phyloP scores from a whole-genome alignment of 306 rosid genomes.

The Pachyrhizus erosus region DNA sequence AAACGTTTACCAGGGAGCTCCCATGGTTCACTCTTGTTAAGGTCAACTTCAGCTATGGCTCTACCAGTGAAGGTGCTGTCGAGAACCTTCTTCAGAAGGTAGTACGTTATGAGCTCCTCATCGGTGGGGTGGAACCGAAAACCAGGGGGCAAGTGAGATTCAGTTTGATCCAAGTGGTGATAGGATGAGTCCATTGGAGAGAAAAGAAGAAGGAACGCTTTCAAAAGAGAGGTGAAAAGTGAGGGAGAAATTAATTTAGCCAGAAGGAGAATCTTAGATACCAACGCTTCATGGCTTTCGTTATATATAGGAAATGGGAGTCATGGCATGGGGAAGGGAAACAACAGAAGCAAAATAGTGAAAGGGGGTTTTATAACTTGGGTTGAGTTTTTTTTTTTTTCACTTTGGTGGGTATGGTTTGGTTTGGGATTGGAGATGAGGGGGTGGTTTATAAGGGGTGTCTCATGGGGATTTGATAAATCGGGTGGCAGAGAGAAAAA shows the following conservation, averaged over 20 bases:
- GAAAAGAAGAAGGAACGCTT: neutral
- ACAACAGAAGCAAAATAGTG: slow-evolving; percentile 31
- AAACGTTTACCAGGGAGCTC: slow-evolving; percentile 76
- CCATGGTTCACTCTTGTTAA: slow-evolving; percentile 99
- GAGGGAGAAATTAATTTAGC: neutral
- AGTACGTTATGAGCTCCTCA: slow-evolving; percentile 88
- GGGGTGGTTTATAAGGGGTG: slow-evolving; percentile 45
- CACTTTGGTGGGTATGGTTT: slow-evolving; percentile 7
- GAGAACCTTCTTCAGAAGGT: slow-evolving; percentile 87
- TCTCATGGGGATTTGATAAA: slow-evolving; percentile 69
- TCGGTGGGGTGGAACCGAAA: slow-evolving; percentile 97
- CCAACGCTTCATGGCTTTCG: neutral
- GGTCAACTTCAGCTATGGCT: slow-evolving; percentile 96
- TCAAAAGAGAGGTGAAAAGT: neutral
- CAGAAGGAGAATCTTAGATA: slow-evolving; percentile 3
- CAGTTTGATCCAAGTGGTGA: slow-evolving; percentile 34
- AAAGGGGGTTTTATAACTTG: neutral
- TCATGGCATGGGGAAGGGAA: neutral
- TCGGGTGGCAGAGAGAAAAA: slow-evolving; percentile 55
- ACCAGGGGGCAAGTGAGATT: slow-evolving; percentile 81
- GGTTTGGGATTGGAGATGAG: slow-evolving; percentile 9
- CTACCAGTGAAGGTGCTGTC: slow-evolving; percentile 76
- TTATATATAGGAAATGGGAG: slow-evolving; percentile 38
- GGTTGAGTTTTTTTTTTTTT: slow-evolving; percentile 10
- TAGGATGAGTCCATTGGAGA: slow-evolving; percentile 43